These are phyloP conservation scores for Tieghemiomyces parasiticus DNA, from an alignment of 192 early-diverging fungal genomes.

Conservation along the genomic window DNA sequence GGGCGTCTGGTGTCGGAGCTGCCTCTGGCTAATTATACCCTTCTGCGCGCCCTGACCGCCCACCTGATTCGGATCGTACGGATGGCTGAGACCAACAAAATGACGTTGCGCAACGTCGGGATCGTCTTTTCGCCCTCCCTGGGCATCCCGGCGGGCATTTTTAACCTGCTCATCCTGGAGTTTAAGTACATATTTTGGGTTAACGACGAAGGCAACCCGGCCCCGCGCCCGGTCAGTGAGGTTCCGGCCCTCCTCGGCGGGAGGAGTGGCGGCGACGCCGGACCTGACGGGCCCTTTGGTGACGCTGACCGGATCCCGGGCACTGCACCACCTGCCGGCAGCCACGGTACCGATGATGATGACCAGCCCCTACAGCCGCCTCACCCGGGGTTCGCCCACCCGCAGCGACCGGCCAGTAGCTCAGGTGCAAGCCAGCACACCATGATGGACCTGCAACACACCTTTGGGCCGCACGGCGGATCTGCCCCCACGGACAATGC, in stretches of 20 bases:
- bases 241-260: background rate
- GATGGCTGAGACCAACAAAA: slow-evolving; percentile 69
- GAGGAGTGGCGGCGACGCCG: background rate
- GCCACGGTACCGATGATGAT: background rate
- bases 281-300: background rate
- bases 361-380: background rate
- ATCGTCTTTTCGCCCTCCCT: slow-evolving; percentile 95
- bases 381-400: background rate
- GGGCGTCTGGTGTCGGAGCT: slow-evolving; percentile 58
- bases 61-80: slow-evolving; percentile 86
- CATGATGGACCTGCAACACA: background rate
- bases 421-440: background rate
- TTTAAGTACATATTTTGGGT: slow-evolving; percentile 76
- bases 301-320: background rate
- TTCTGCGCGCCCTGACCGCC: slow-evolving; percentile 69
- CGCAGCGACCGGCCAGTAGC: background rate
- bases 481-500: too few species aligned
- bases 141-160: slow-evolving; percentile 85
- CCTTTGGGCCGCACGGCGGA: background rate
- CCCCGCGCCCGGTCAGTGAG: slow-evolving; percentile 20
- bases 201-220: slow-evolving; percentile 40
- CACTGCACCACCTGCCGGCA: background rate
- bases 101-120: slow-evolving; percentile 90
- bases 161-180: slow-evolving; percentile 80
- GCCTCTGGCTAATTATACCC: slow-evolving; percentile 81